Conservation (phyloP, 2,329 filamentous ascomycete species). For the Onygenales sp. region DNA sequence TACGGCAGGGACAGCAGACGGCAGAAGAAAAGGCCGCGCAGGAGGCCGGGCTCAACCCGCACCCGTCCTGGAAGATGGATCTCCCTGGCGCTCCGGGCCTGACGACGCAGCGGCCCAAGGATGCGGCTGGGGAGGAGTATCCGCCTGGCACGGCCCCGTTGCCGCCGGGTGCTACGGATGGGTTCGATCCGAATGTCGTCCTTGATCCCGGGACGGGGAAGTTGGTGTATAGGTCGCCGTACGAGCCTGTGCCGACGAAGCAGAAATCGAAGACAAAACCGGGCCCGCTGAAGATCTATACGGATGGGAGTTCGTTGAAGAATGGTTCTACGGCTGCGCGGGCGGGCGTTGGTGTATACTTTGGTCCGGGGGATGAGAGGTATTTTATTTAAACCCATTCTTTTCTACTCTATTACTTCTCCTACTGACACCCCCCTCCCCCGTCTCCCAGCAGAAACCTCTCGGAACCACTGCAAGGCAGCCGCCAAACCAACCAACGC, state of each 20-base stretch:
- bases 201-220: conserved; percentile 46
- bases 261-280: conserved; percentile 33
- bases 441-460: conserved; percentile 51
- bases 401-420: conserved; percentile 12
- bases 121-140: conserved; percentile 35
- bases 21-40: not conserved
- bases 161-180: conserved; percentile 48
- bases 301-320: conserved; percentile 52
- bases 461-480: conserved; percentile 65
- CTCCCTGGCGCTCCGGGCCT: conserved; percentile 23
- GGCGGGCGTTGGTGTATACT: conserved; percentile 56
- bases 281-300: conserved; percentile 51
- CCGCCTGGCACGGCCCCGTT: conserved; percentile 48
- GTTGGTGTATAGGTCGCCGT: conserved; percentile 46
- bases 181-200: conserved; percentile 50
- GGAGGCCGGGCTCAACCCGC: not conserved
- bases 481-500: conserved; percentile 82
- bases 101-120: conserved; percentile 30
- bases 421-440: conserved; percentile 13
- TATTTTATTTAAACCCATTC: conserved; percentile 22
- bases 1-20: conserved; percentile 28
- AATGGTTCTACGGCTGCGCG: conserved; percentile 48
- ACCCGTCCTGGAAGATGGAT: not conserved
- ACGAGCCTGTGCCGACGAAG: conserved; percentile 41
- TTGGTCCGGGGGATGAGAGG: conserved; percentile 50